Base-by-base conservation (phyloP, 257 asterid genomes). In the Gentiana macrophylla region DNA sequence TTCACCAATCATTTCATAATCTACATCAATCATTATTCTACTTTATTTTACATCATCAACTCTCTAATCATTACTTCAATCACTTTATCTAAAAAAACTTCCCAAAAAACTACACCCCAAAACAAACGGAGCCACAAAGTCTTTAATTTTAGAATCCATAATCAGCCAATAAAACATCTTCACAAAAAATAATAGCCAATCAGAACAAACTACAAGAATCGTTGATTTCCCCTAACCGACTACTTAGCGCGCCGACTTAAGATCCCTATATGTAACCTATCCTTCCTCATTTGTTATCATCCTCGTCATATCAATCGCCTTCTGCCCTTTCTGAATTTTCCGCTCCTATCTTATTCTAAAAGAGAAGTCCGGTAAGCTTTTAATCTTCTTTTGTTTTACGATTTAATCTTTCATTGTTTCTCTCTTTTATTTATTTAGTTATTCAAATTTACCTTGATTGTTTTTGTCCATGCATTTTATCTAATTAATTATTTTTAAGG, bases 191-290 rank as follows among this genome's bases (percentile, higher is more conserved):
- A 1, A 1, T 2, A 58, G 49, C 82, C 74, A 70, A 68, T 72
- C 7, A 60, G 0, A 71, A 47, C 3, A 61, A 2, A 4, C 34
- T 45, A 6, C 65, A 2, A 54, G 76, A 82, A 78, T 81, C 65
- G 11, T 4, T 8, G 50, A 12, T 11, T 4, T 13, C 65, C 55
- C 11, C 62, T 24, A 24, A 24, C 24, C 24, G 24, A 24, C 24
- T 24, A 24, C 24, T 24, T 24, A 24, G 24, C 24, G 2, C 4
- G 5, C 43, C 54, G 47, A 7, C 56, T 24, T 24, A 24, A 1
- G 12, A 32, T 52, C 57, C n/a, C 46, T 35, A 50, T 33, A 56
- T 32, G 46, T 10, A 37, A 8, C 34, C 24, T 24, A 11, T 56
- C 9, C 37, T 4, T 9, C 43, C 32, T 0, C 24, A 24, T 24